A percentile compares a stretch with the other conserved stretches of the same genome.
Evolutionary conservation across 768 basidiomycete species (phyloP).

Genomic region (Mycena haematopus): DNA sequence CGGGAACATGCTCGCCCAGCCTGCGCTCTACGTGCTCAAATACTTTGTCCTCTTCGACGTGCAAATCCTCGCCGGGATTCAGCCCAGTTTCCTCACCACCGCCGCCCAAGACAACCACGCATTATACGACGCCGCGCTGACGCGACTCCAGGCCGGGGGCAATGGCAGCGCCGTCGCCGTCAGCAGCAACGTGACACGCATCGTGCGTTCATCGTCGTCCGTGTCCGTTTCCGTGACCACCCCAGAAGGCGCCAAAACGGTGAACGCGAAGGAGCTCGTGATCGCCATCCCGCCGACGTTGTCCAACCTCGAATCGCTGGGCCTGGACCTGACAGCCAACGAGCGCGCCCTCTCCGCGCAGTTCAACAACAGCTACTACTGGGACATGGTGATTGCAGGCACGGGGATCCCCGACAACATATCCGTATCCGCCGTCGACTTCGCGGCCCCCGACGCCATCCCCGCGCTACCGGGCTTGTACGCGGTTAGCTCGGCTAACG

Average conservation of each 20-base stretch:
- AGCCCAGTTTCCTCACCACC: conserved; percentile 7
- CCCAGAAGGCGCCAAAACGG: conserved; percentile 1
- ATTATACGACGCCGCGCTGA: conserved; percentile 5
- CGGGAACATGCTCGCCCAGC: conserved; percentile 10
- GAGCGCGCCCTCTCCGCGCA: conserved; percentile 9
- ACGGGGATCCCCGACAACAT: conserved; percentile 14
- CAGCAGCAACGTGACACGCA: background rate
- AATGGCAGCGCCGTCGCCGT: conserved; percentile 2
- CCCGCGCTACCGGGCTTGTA: conserved; percentile 10
- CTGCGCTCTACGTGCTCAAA: conserved; percentile 7
- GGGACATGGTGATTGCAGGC: conserved; percentile 6
- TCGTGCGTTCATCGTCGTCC: background rate
- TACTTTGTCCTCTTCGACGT: conserved; percentile 8
- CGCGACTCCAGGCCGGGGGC: conserved; percentile 4
- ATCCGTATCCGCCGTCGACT: conserved; percentile 6
- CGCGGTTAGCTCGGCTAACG: conserved; percentile 8
- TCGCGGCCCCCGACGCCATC: conserved; percentile 13
- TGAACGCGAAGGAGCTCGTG: conserved; percentile 13
- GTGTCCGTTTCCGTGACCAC: background rate
- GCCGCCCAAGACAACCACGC: conserved; percentile 8
- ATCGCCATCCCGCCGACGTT: conserved; percentile 13
- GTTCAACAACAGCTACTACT: conserved; percentile 11
- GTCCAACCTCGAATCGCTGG: conserved; percentile 6
- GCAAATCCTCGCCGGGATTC: conserved; percentile 12
- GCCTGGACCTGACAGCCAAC: conserved; percentile 11